Evolutionary conservation across 2,329 filamentous ascomycete species (phyloP), one percentile per base, ranked within the genome.

Genomic region (Sarocladium kiliense): DNA sequence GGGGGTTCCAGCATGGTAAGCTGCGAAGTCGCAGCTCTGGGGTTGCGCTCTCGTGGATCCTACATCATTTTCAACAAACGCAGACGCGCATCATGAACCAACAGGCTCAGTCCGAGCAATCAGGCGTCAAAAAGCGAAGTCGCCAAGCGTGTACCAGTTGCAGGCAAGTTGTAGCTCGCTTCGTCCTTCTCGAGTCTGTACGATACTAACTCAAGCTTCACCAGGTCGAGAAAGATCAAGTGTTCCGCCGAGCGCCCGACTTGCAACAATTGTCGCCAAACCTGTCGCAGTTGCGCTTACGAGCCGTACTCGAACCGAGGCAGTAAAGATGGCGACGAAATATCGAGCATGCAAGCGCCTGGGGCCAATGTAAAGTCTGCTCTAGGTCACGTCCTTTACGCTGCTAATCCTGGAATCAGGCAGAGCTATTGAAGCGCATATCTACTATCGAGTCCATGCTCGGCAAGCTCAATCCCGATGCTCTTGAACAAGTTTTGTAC

Each of bases 241-340:
- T 51, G 47, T 27, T 51, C 47, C 3, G 47, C 27, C 19, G 47
- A 51, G 16, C 26, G 47, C 3, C 47, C 47, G 18, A 51, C 47
- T 11, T 51, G 47, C 47, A 21, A n/a, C 11, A 51, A 51, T 16
- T 51, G 47, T 23, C 47, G 47, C 47, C 47, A 51, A n/a, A 51
- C 21, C 18, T 51, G 47, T 36, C 47, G 47, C 47, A 36, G 47
- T 27, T 51, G 47, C 18, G 10, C 47, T 10, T 51, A 51, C 19
- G 47, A 51, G 47, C 47, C 47, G 47, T 51, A 51, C 18, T 51
- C 47, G 27, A 51, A 23, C 21, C 26, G 47, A 21, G 4, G 12
- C 11, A 51, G 18, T 27, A 51, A n/a, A 36, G 47, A 51, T 36
- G 47, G 27, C 26, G 47, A 51, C 23, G 30, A 21, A 5, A 11